Conservation (phyloP, 192 early-diverging fungal species). For the Thoreauomyces humboldtii region DNA sequence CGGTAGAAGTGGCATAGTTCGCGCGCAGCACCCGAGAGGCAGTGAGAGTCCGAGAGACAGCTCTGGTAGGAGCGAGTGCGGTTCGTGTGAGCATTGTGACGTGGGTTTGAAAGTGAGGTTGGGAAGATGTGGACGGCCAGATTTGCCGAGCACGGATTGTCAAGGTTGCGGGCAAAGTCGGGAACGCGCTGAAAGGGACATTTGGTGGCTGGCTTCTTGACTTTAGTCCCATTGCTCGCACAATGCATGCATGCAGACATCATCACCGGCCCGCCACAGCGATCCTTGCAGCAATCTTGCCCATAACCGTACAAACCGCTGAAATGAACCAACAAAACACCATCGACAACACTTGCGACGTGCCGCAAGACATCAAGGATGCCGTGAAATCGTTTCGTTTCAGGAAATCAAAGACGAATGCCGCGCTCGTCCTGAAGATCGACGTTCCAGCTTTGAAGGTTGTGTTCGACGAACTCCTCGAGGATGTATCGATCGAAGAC, state of each 20-base stretch:
- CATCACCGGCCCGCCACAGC: too few species aligned
- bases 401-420: conserved; percentile 37
- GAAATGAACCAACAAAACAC: conserved; percentile 5
- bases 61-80: neutral
- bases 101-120: too few species aligned
- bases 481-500: conserved; percentile 14
- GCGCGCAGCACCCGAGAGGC: neutral
- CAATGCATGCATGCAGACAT: too few species aligned
- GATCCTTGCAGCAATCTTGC: too few species aligned
- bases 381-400: conserved; percentile 20
- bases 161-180: too few species aligned
- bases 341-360: conserved; percentile 29
- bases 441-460: conserved; percentile 26
- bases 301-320: too few species aligned
- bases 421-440: conserved; percentile 36
- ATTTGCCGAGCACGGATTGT: too few species aligned
- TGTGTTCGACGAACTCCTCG: conserved; percentile 18
- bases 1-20: conserved; percentile 9
- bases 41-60: neutral
- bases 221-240: too few species aligned
- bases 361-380: conserved; percentile 21
- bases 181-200: too few species aligned
- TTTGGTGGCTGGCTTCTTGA: too few species aligned
- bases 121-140: too few species aligned
- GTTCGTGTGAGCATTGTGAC: too few species aligned